Evolutionary conservation across 371 early-diverging fungal genomes (phyloP), one percentile per base, ranked within the genome.

Genomic region (Zopfochytrium polystomum): DNA sequence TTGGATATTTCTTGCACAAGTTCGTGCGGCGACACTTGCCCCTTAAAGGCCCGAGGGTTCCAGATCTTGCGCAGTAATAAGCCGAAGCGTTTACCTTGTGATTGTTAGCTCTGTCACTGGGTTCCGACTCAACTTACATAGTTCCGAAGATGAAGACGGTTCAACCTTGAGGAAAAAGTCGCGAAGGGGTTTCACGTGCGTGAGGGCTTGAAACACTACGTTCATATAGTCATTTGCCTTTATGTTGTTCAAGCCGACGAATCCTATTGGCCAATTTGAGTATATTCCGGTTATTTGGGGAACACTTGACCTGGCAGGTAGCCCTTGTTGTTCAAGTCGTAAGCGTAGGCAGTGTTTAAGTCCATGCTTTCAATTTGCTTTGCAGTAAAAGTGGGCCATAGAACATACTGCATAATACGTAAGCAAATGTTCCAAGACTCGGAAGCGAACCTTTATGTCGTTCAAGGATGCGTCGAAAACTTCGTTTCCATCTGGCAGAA

Each of bases 161-260:
- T 59, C 35, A 25, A 68, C 57, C 15, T 87, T 68, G 56, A 96
- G 80, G 59, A 97, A 88, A 56, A 82, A 84, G 71, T 98, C 84
- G 29, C 98, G 83, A 22, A 97, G 73, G 20, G 90, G 88, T 38
- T 89, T 84, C 26, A 96, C 85, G 67, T 96, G 99, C 0, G 88
- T 87, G 22, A 98, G 71, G 0, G 90, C 87, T 70, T 96, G 97
- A 18, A 98, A 78, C 15, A 55, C 84, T 4, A 91, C 95, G 66
- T 96, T 97, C 52, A 95, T 87, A 72, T 92, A 96, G 63, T 96
- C 97, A 64, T 94, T 96, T n/a, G 86, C 84, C 70, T 96, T 96
- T 63, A 96, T 86, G 58, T 93, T 95, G 65, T 96, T 96, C 44
- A 98, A 68, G 3, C 99, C 98, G 15, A 95, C 86, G 72, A 91